Conservation (phyloP, 2,329 filamentous ascomycete species). For the Stachybotrys chartarum region DNA sequence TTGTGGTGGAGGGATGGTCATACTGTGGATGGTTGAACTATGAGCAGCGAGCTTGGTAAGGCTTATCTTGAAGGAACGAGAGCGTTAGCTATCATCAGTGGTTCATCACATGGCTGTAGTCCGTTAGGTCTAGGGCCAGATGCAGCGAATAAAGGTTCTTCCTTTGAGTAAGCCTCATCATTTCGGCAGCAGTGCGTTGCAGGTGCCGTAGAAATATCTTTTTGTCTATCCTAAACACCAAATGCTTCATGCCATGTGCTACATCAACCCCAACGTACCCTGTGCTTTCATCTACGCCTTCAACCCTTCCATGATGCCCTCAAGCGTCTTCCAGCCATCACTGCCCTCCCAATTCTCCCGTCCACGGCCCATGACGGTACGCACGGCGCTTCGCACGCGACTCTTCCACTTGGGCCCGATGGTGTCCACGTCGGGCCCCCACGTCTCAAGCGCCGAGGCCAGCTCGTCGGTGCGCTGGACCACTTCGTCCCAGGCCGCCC, state of each 20-base stretch:
- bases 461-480: slow-evolving; percentile 75
- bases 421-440: slow-evolving; percentile 56
- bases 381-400: slow-evolving; percentile 77
- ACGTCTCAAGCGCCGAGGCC: slow-evolving; percentile 76
- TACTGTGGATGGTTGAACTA: too few species aligned
- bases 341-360: slow-evolving; percentile 78
- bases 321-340: slow-evolving; percentile 57
- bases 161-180: too few species aligned
- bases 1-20: too few species aligned
- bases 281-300: slow-evolving; percentile 21
- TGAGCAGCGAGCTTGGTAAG: too few species aligned
- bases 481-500: slow-evolving; percentile 61
- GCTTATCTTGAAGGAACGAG: too few species aligned
- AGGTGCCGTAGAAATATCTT: neutral
- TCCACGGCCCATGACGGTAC: slow-evolving; percentile 75
- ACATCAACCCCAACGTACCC: neutral
- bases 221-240: slow-evolving; percentile 1
- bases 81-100: too few species aligned
- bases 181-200: too few species aligned
- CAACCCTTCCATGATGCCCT: slow-evolving; percentile 48
- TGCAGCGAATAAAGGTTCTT: too few species aligned
- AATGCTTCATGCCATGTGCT: neutral
- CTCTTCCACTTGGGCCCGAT: slow-evolving; percentile 80
- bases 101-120: too few species aligned
- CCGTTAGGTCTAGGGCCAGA: too few species aligned